Conservation (phyloP, 2,329 filamentous ascomycete genomes). For the Nigrospora osmanthi region DNA sequence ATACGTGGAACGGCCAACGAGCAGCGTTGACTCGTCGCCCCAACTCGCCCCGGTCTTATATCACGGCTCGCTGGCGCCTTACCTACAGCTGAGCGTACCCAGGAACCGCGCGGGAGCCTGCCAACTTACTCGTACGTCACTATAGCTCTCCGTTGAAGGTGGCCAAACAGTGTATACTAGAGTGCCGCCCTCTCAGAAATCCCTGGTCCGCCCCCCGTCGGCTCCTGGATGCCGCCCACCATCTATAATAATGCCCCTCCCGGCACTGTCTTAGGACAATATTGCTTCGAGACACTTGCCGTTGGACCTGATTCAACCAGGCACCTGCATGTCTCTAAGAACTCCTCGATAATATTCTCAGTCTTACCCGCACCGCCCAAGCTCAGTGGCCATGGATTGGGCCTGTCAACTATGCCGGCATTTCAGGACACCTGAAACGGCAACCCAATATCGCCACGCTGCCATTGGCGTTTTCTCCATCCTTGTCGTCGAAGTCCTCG, state of each 20-base stretch:
- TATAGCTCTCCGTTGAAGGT: no score
- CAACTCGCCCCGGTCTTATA: conserved; percentile 3
- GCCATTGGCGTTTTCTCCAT: conserved; percentile 15
- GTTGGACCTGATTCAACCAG: neutral
- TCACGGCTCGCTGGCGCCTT: conserved; percentile 4
- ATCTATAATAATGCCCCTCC: conserved; percentile 2
- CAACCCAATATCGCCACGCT: conserved; percentile 16
- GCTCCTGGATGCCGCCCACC: no score
- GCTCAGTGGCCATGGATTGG: conserved; percentile 9
- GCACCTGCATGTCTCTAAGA: conserved; percentile 12
- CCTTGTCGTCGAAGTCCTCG: conserved; percentile 13
- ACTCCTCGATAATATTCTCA: conserved; percentile 7
- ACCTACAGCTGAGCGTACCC: neutral
- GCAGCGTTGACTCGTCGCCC: conserved; percentile 6
- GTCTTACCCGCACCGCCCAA: conserved; percentile 5
- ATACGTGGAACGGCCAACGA: conserved; percentile 11
- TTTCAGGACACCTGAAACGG: conserved; percentile 12
- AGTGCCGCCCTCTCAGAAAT: no score
- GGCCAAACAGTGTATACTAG: no score
- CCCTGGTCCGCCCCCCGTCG: no score
- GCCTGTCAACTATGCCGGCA: conserved; percentile 14
- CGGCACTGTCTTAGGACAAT: conserved; percentile 9
- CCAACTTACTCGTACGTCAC: conserved; percentile 7
- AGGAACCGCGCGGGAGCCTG: conserved; percentile 2
- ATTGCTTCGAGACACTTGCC: conserved; percentile 12